Conservation (phyloP, 495 filamentous ascomycete species). For the Neurospora sp. region DNA sequence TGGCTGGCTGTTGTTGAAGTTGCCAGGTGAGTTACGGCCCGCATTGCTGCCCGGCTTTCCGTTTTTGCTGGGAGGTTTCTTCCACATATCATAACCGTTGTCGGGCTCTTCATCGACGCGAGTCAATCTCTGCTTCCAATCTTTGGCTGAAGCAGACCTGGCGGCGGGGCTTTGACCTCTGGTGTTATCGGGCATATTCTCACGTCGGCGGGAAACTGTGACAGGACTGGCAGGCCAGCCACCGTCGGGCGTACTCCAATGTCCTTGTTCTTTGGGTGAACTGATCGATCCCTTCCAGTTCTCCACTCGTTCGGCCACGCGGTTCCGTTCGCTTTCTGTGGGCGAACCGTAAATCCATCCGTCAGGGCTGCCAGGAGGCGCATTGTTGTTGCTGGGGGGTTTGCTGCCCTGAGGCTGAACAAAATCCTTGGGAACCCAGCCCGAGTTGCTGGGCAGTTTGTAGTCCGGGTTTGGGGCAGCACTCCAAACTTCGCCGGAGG, state of each 20-base stretch:
- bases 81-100: neutral
- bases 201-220: neutral
- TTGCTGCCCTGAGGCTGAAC: neutral
- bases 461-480: neutral
- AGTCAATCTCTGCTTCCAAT: neutral
- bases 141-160: neutral
- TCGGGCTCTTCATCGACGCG: neutral
- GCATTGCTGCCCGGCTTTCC: neutral
- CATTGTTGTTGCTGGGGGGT: neutral
- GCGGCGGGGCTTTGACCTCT: neutral
- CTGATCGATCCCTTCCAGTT: neutral
- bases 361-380: neutral
- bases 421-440: neutral
- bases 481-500: neutral
- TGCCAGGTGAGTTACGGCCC: neutral
- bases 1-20: neutral
- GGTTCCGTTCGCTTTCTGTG: neutral
- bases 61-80: neutral
- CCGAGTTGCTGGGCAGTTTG: neutral
- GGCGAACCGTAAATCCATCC: neutral
- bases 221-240: neutral
- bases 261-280: neutral
- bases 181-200: neutral
- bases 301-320: neutral
- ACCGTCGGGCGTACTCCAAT: neutral